Percentiles rank a stretch among this genome's conserved stretches.
Conservation (phyloP, 176 grass and related monocot species). For the Avena atlantica region DNA sequence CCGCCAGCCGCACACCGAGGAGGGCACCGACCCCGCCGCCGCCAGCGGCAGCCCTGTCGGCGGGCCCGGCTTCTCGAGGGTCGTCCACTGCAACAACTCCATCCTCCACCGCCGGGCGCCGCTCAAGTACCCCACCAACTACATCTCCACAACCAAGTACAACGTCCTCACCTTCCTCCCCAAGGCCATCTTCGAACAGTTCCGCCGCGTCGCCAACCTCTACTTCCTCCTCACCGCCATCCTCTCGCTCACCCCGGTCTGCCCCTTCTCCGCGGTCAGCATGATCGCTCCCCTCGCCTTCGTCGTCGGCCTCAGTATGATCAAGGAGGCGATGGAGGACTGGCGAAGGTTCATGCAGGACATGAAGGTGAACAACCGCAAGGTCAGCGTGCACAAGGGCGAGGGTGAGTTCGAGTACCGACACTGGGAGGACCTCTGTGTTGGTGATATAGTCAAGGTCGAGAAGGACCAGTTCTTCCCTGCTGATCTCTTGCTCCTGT, state of each 20-base stretch:
- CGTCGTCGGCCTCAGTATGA: conserved; percentile 90
- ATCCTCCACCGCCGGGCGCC: conserved; percentile 73
- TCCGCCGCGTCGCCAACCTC: conserved; percentile 91
- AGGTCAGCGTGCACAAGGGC: conserved; percentile 65
- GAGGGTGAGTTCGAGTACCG: conserved; percentile 66
- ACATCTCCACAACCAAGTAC: conserved; percentile 98
- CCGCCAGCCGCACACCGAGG: conserved; percentile 33
- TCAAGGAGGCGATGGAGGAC: conserved; percentile 93
- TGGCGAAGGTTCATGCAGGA: conserved; percentile 96
- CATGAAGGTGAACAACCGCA: conserved; percentile 93
- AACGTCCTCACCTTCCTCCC: conserved; percentile 93
- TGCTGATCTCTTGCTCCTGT: conserved; percentile 80
- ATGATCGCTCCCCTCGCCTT: conserved; percentile 89
- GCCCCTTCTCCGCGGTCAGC: conserved; percentile 80
- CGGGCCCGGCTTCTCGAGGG: conserved; percentile 82
- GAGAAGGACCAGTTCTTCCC: conserved; percentile 99
- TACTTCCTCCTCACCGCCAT: conserved; percentile 95
- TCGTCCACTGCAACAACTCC: conserved; percentile 82
- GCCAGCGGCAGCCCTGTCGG: conserved; percentile 45
- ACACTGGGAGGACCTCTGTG: conserved; percentile 80
- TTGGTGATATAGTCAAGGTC: conserved; percentile 88
- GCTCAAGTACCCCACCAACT: conserved; percentile 83
- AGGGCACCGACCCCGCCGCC: conserved; percentile 26
- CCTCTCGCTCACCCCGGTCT: conserved; percentile 88
- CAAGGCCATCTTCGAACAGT: conserved; percentile 98